A percentile compares a stretch with the other conserved stretches of the same genome.
These are phyloP conservation scores for Leucosporidium scottii DNA, from an alignment of 768 basidiomycete genomes.

Conservation along the genomic window DNA sequence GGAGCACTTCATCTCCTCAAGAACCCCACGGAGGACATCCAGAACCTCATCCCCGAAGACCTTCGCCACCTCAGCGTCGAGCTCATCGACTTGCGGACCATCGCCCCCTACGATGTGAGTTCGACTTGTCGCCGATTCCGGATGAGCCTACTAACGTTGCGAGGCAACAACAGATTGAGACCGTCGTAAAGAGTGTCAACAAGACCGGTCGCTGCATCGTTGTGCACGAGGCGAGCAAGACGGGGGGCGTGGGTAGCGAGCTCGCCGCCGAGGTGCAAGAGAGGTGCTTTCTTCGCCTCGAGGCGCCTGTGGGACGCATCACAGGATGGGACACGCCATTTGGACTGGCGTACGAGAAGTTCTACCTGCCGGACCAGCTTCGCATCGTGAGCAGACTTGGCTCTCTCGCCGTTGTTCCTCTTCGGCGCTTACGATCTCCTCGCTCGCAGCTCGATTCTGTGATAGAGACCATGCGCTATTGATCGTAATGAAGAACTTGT, in stretches of 20 bases:
- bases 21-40: constrained; percentile 59
- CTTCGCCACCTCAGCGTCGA: constrained; percentile 50
- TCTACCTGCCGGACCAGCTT: constrained; percentile 80
- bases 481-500: too few species aligned
- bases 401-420: background rate
- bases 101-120: constrained; percentile 70
- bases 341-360: constrained; percentile 77
- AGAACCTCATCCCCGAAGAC: constrained; percentile 57
- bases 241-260: constrained; percentile 81
- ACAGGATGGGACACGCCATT: constrained; percentile 70
- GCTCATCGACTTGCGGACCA: constrained; percentile 80
- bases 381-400: constrained; percentile 47
- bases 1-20: constrained; percentile 66
- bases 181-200: constrained; percentile 70
- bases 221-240: constrained; percentile 85
- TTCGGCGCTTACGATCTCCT: background rate
- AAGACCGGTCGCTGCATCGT: constrained; percentile 78
- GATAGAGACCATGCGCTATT: constrained; percentile 30
- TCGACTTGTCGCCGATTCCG: too few species aligned
- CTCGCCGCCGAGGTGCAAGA: constrained; percentile 87
- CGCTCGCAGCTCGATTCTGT: constrained; percentile 21
- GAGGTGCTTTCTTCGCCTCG: constrained; percentile 75
- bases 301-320: constrained; percentile 78
- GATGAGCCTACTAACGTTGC: too few species aligned
- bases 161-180: constrained; percentile 58